Conservation (phyloP, 2,329 filamentous ascomycete genomes). For the Beauveria scarabaeidicola region DNA sequence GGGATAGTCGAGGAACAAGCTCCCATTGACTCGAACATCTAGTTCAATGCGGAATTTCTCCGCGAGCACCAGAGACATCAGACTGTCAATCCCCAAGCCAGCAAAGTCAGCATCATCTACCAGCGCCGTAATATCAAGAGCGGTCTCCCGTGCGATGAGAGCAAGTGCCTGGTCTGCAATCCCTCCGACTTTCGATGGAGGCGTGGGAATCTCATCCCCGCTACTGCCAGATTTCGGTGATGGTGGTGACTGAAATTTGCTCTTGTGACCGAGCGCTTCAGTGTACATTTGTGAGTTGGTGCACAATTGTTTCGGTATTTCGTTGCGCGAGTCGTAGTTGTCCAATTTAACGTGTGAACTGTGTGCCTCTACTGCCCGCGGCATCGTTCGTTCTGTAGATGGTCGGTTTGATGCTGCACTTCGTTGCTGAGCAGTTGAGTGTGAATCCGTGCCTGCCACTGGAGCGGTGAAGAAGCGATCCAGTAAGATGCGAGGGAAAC, state of each 20-base stretch:
- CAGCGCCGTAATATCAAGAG: constrained; percentile 43
- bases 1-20: constrained; percentile 44
- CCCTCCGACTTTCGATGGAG: background rate
- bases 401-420: constrained; percentile 17
- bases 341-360: background rate
- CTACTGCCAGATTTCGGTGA: background rate
- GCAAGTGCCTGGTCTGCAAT: constrained; percentile 34
- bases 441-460: constrained; percentile 21
- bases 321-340: background rate
- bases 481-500: constrained; percentile 56
- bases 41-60: constrained; percentile 49
- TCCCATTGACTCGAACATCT: constrained; percentile 42
- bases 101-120: constrained; percentile 46
- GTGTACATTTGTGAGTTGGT: background rate
- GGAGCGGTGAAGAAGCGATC: constrained; percentile 53
- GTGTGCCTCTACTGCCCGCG: background rate
- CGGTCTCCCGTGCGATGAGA: constrained; percentile 48
- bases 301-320: background rate
- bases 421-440: constrained; percentile 19
- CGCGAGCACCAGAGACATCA: constrained; percentile 50
- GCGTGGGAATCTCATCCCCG: background rate
- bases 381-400: background rate
- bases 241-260: background rate
- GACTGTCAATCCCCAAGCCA: constrained; percentile 50
- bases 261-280: background rate